phyloP scores from a whole-genome alignment of 2,329 filamentous ascomycete genomes.

The Graphilbum sp. region DNA sequence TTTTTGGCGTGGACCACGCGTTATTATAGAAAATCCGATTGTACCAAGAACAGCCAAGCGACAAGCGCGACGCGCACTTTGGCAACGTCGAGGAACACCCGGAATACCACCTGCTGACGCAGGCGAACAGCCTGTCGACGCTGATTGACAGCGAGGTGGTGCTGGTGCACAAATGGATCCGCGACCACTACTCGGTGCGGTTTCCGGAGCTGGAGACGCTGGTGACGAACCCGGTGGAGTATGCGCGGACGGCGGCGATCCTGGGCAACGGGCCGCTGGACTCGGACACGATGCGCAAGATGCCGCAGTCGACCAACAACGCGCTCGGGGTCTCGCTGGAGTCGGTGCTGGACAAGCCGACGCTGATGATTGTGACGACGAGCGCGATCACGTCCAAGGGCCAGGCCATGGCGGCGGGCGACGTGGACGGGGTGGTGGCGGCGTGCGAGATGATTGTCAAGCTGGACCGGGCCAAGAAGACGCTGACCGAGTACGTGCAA shows the following conservation, averaged over 20 bases:
- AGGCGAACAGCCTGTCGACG: conserved; percentile 79
- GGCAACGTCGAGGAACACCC: conserved; percentile 85
- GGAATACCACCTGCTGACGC: conserved; percentile 75
- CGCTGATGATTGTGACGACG: conserved; percentile 88
- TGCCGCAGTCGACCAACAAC: conserved; percentile 66
- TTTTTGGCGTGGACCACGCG: conserved; percentile 27
- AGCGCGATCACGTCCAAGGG: conserved; percentile 86
- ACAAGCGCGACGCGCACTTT: conserved; percentile 45
- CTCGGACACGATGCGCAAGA: conserved; percentile 58
- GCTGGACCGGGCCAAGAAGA: conserved; percentile 73
- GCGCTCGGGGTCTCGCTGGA: conserved; percentile 59
- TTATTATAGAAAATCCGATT: conserved; percentile 60
- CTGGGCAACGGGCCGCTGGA: conserved; percentile 85
- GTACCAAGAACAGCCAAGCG: conserved; percentile 53
- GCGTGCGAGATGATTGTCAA: conserved; percentile 82
- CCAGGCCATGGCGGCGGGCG: conserved; percentile 54
- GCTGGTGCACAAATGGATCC: conserved; percentile 87
- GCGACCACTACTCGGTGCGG: conserved; percentile 85
- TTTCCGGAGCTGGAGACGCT: conserved; percentile 88
- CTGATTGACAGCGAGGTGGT: conserved; percentile 87
- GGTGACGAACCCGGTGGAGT: conserved; percentile 83
- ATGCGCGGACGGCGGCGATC: conserved; percentile 87
- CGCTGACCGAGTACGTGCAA: conserved; percentile 84
- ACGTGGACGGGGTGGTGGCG: conserved; percentile 55
- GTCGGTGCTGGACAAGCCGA: conserved; percentile 71